These are phyloP conservation scores for Salvia splendens DNA, from an alignment of 257 asterid genomes.

Conservation along the genomic window DNA sequence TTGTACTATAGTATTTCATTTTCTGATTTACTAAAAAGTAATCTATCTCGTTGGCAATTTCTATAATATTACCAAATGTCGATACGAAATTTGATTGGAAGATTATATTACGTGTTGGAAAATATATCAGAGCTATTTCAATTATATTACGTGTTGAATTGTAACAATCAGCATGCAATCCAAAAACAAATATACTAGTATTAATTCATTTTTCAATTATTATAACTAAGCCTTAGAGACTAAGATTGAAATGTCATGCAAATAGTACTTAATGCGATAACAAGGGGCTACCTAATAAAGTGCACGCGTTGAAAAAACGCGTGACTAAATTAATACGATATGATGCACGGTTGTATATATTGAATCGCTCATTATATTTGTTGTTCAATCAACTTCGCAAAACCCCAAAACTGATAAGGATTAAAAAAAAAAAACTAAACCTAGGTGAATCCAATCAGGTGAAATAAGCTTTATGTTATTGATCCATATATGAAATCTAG, in stretches of 20 bases:
- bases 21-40: too few species aligned
- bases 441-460: conserved; percentile 28
- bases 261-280: conserved; percentile 2
- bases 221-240: not conserved
- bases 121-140: too few species aligned
- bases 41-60: not conserved
- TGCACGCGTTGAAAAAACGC: conserved; percentile 40
- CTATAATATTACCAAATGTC: not conserved
- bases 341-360: conserved; percentile 17
- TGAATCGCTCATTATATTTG: not conserved
- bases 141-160: not conserved
- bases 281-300: conserved; percentile 26
- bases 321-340: conserved; percentile 2
- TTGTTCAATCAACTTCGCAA: not conserved
- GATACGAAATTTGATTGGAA: not conserved
- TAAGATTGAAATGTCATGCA: not conserved
- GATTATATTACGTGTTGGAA: not conserved
- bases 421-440: not conserved
- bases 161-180: not conserved
- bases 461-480: not conserved
- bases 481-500: not conserved
- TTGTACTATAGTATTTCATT: not conserved
- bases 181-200: not conserved
- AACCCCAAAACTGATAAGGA: not conserved
- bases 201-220: not conserved